These are phyloP conservation scores for Fusarium musae DNA, from an alignment of 2,329 filamentous ascomycete genomes.

Conservation along the genomic window DNA sequence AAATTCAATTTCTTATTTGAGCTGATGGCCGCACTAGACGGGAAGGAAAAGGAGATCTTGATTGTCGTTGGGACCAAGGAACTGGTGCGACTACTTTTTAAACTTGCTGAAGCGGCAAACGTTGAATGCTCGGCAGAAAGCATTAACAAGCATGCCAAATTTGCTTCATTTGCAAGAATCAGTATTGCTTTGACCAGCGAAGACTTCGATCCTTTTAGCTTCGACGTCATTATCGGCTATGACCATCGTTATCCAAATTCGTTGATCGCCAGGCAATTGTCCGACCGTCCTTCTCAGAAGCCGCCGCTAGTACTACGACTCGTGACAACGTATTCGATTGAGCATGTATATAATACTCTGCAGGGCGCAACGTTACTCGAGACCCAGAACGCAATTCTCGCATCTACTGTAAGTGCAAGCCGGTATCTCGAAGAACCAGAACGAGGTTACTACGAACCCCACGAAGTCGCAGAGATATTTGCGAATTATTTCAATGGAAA, in stretches of 20 bases:
- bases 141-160: conserved; percentile 41
- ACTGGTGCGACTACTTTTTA: conserved; percentile 63
- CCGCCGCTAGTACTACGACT: conserved; percentile 61
- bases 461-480: conserved; percentile 61
- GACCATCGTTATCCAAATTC: conserved; percentile 61
- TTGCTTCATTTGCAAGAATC: conserved; percentile 54
- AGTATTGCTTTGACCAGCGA: conserved; percentile 56
- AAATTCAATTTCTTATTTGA: conserved; percentile 71
- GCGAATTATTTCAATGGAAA: conserved; percentile 55
- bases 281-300: conserved; percentile 35
- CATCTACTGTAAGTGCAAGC: conserved; percentile 50
- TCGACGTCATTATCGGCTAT: conserved; percentile 65
- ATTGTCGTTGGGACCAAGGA: conserved; percentile 63
- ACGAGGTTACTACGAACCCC: conserved; percentile 54
- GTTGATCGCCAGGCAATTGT: conserved; percentile 39
- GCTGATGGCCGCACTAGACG: conserved; percentile 54
- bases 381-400: conserved; percentile 59
- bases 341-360: conserved; percentile 63
- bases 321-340: conserved; percentile 63
- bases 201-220: conserved; percentile 51
- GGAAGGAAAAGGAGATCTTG: conserved; percentile 59
- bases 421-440: conserved; percentile 56
- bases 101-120: conserved; percentile 56
- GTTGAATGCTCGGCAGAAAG: conserved; percentile 50
- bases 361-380: conserved; percentile 53